Base-by-base conservation (phyloP, 257 asterid genomes). In the Prunella vulgaris region DNA sequence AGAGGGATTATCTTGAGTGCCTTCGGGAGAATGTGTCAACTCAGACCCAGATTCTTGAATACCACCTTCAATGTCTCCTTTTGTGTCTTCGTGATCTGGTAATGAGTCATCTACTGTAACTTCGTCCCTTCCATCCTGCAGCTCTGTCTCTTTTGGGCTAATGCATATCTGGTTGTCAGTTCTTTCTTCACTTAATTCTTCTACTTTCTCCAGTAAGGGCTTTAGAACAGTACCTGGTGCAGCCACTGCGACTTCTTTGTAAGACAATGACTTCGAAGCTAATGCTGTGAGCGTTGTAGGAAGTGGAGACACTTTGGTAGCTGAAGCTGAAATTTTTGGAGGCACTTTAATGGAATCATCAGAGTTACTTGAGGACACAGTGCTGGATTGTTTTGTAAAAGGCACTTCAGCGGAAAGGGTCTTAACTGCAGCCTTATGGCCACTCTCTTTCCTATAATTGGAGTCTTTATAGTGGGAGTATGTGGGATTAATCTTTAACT, bases 181-280 rank as follows among this genome's bases (percentile, higher is more conserved):
- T 75, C 80, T 81, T 82, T 76, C 92, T 76, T 86, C 88, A 54
- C 77, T 77, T 73, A 80, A 80, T 76, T 83, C 97, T 86, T 87
- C 96, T 74, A 84, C 84, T 84, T 86, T 92, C 88, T 83, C 97
- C 92, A 77, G 66, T 69, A 86, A 78, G 86, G 98, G 96, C 96
- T 91, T 94, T 71, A 88, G 90, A 85, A 94, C 90, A 48, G 96
- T 89, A 84, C 99, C 98, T 73, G 97, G 99, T 51, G 96, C 87
- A 37, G 98, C 88, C 74, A 81, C 89, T 38, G 97, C 98, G 60
- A 94, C 99, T 79, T 94, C 97, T 88, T 91, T 94, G 82, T 94
- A 94, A 5, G 99, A 94, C 74, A 92, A 74, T 4, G 87, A 82
- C 83, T 94, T 94, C 22, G 96, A 87, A 76, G 99, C 88, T 74